phyloP scores from a whole-genome alignment of 129 eudicot species.

The Helianthus tuberosus region DNA sequence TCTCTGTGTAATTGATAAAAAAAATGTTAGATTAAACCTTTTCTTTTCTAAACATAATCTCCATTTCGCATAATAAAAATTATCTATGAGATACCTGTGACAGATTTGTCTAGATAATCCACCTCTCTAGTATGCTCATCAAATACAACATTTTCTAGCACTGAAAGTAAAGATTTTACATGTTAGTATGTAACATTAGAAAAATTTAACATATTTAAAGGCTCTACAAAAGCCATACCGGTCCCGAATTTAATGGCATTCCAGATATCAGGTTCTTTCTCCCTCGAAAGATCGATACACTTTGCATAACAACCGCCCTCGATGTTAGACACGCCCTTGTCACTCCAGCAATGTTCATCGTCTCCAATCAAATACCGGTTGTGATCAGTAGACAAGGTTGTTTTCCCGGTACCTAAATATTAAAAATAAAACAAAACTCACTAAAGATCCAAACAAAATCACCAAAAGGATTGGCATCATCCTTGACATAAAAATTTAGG shows the following conservation, averaged over 20 bases:
- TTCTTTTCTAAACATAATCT: not conserved
- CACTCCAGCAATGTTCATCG: slow-evolving; percentile 97
- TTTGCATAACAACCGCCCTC: slow-evolving; percentile 99
- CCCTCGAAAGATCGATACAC: slow-evolving; percentile 89
- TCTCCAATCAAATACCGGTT: slow-evolving; percentile 91
- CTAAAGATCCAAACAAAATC: not conserved
- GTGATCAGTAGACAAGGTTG: slow-evolving; percentile 96
- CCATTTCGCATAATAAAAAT: not conserved
- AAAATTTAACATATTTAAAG: not conserved
- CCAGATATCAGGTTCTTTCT: slow-evolving; percentile 98
- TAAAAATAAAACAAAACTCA: not conserved
- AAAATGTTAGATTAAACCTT: not conserved
- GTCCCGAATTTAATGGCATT: slow-evolving; percentile 97
- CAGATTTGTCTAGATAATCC: slow-evolving; percentile 76
- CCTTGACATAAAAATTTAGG: slow-evolving; percentile 3
- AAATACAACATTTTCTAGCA: slow-evolving; percentile 88
- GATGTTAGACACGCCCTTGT: slow-evolving; percentile 86
- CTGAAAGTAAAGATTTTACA: slow-evolving; percentile 31
- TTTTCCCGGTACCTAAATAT: slow-evolving; percentile 86
- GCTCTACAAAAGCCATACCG: slow-evolving; percentile 42
- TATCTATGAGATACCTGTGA: slow-evolving; percentile 57
- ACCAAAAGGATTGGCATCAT: not conserved
- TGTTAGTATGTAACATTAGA: not conserved
- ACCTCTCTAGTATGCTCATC: slow-evolving; percentile 89
- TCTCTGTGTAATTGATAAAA: slow-evolving; percentile 60